A percentile compares a stretch with the other conserved stretches of the same genome.
These are phyloP conservation scores for Rasamsonia emersonii DNA, from an alignment of 2,329 filamentous ascomycete genomes.

Conservation along the genomic window DNA sequence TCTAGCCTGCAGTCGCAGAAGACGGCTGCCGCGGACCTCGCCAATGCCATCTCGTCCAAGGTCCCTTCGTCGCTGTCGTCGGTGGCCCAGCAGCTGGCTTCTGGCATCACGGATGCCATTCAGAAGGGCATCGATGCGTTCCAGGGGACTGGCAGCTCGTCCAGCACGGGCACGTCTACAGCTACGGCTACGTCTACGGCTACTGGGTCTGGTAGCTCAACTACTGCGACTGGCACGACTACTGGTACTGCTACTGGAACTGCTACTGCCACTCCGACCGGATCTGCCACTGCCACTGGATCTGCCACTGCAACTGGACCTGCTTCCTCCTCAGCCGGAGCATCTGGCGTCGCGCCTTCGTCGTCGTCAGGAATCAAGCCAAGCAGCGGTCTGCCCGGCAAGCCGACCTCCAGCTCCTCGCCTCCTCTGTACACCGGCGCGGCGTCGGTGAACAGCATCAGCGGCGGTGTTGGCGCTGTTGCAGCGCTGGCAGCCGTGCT, in stretches of 20 bases:
- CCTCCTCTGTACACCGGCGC: constrained; percentile 10
- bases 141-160: constrained; percentile 9
- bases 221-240: constrained; percentile 3
- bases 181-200: constrained; percentile 3
- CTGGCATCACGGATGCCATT: constrained; percentile 23
- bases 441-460: constrained; percentile 9
- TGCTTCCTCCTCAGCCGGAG: constrained; percentile 2
- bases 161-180: constrained; percentile 1
- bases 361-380: too few species aligned
- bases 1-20: constrained; percentile 18
- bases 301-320: constrained; percentile 3
- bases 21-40: constrained; percentile 17
- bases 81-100: constrained; percentile 18
- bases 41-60: constrained; percentile 21
- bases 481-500: constrained; percentile 12
- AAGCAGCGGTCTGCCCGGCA: too few species aligned
- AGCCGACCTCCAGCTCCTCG: constrained; percentile 2
- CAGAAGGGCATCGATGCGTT: constrained; percentile 23
- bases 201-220: too few species aligned
- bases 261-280: constrained; percentile 4
- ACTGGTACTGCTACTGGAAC: constrained; percentile 6
- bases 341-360: too few species aligned
- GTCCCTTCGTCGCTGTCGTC: constrained; percentile 16
- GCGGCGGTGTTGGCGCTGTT: constrained; percentile 10
- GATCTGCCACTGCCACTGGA: constrained; percentile 2